A percentile compares a stretch with the other conserved stretches of the same genome.
phyloP scores from a whole-genome alignment of 352 stramenopile species.

The Blastocystis sp. region DNA sequence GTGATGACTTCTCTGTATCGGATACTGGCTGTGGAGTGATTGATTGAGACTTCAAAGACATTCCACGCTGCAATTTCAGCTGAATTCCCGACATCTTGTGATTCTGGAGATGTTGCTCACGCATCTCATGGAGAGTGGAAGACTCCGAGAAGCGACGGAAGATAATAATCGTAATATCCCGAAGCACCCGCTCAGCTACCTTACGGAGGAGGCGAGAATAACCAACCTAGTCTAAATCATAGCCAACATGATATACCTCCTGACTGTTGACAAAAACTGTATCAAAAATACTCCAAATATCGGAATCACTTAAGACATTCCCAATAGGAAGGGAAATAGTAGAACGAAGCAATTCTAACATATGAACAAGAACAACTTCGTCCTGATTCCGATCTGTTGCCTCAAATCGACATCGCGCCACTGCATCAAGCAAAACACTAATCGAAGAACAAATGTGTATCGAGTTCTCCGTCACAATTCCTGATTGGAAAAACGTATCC shows the following conservation, averaged over 20 bases:
- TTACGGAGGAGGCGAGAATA: constrained; percentile 63
- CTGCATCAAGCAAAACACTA: constrained; percentile 56
- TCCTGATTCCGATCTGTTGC: constrained; percentile 63
- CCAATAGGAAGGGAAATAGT: constrained; percentile 65
- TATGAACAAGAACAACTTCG: constrained; percentile 65
- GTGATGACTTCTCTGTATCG: neutral
- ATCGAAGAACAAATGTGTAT: constrained; percentile 15
- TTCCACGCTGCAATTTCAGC: neutral
- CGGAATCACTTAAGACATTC: constrained; percentile 23
- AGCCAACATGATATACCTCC: neutral
- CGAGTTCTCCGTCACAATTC: constrained; percentile 49
- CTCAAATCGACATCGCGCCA: constrained; percentile 51
- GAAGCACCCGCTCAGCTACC: constrained; percentile 61
- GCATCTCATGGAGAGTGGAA: neutral
- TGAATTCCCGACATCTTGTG: constrained; percentile 56
- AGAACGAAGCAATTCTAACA: constrained; percentile 61
- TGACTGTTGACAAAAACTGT: constrained; percentile 67
- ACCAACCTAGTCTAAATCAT: constrained; percentile 11
- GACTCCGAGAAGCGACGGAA: constrained; percentile 63
- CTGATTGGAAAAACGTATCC: constrained; percentile 65
- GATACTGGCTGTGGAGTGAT: neutral
- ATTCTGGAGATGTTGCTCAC: constrained; percentile 43
- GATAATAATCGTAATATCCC: constrained; percentile 66
- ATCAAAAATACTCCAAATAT: constrained; percentile 68
- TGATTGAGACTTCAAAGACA: neutral